Conservation (phyloP, 176 grass and related monocot species). For the Typha latifolia region DNA sequence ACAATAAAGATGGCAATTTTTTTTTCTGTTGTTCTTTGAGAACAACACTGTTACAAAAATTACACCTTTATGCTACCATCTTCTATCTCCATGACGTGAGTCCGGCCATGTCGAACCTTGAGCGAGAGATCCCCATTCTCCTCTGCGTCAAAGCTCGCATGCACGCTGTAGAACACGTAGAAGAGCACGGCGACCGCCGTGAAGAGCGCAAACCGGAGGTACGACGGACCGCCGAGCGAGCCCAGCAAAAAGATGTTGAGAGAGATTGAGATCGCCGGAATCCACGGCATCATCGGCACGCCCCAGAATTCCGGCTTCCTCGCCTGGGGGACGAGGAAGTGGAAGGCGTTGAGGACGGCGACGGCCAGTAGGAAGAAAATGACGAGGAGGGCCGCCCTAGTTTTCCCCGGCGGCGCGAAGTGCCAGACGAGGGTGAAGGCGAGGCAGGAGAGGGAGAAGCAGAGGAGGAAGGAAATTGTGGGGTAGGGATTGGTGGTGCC, state of each 20-base stretch:
- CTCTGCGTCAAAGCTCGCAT: constrained; percentile 76
- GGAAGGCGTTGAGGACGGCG: constrained; percentile 40
- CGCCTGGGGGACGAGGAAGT: constrained; percentile 58
- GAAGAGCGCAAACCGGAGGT: constrained; percentile 68
- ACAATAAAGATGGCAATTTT: constrained; percentile 3
- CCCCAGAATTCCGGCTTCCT: constrained; percentile 59
- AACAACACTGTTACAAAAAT: not conserved
- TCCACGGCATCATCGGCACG: constrained; percentile 92
- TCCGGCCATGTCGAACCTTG: not conserved
- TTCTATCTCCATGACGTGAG: constrained; percentile 25
- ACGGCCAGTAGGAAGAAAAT: constrained; percentile 30
- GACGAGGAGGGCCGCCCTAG: constrained; percentile 27
- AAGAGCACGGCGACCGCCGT: constrained; percentile 40
- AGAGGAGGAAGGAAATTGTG: constrained; percentile 43
- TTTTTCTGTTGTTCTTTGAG: not conserved
- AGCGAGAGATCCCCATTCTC: constrained; percentile 28
- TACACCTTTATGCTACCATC: constrained; percentile 40
- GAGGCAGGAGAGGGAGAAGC: constrained; percentile 48
- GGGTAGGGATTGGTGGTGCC: constrained; percentile 28
- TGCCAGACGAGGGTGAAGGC: constrained; percentile 64
- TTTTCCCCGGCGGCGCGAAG: constrained; percentile 22
- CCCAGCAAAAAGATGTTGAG: constrained; percentile 92
- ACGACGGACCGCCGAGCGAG: constrained; percentile 49
- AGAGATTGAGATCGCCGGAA: constrained; percentile 74
- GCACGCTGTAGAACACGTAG: constrained; percentile 78